Conservation (phyloP, 352 stramenopile genomes). For the Globisporangium nagaii region DNA sequence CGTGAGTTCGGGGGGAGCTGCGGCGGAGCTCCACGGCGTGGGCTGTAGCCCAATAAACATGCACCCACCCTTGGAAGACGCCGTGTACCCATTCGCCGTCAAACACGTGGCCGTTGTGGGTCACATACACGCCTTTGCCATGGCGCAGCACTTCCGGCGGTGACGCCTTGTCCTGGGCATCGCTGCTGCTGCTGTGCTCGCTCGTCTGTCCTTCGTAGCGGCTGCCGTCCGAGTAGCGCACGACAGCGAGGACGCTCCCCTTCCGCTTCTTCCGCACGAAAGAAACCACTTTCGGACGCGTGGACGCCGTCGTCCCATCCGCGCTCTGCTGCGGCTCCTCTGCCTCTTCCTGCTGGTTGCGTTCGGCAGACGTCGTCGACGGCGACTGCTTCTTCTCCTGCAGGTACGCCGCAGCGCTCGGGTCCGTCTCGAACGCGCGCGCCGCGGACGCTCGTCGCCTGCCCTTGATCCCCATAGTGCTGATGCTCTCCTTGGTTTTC, state of each 20-base stretch:
- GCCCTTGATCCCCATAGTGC: constrained; percentile 60
- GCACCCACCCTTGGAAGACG: constrained; percentile 74
- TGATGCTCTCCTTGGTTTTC: not conserved
- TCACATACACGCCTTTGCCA: constrained; percentile 51
- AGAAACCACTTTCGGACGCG: constrained; percentile 32
- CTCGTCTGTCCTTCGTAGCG: constrained; percentile 50
- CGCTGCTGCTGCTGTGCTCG: not conserved
- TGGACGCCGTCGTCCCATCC: not conserved
- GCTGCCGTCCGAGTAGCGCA: constrained; percentile 61
- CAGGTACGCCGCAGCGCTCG: constrained; percentile 1
- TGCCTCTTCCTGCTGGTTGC: not conserved
- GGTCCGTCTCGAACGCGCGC: constrained; percentile 20
- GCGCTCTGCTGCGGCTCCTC: not conserved
- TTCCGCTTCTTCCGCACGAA: constrained; percentile 43
- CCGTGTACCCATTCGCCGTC: constrained; percentile 80
- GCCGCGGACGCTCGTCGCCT: constrained; percentile 28
- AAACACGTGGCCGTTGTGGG: constrained; percentile 57
- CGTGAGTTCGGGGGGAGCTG: too few relatives aligned
- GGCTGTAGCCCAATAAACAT: too few relatives aligned
- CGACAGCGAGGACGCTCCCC: constrained; percentile 20
- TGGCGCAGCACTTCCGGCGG: constrained; percentile 40
- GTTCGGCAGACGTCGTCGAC: constrained; percentile 4
- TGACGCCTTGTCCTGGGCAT: constrained; percentile 30
- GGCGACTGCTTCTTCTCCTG: constrained; percentile 17
- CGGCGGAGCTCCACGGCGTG: too few relatives aligned